Conservation (phyloP, 352 stramenopile species). For the Pythium graminicola region DNA sequence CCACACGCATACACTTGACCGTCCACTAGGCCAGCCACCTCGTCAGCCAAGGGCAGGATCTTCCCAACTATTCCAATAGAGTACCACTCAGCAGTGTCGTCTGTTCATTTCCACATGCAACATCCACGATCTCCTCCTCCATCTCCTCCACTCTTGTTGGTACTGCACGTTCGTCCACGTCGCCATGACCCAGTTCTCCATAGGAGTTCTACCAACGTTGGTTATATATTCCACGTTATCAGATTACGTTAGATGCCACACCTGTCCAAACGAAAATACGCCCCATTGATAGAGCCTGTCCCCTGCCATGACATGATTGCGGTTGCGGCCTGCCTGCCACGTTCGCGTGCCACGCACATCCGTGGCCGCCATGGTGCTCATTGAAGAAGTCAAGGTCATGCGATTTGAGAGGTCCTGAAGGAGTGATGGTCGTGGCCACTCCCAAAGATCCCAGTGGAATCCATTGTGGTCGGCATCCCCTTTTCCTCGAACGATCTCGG, state of each 20-base stretch:
- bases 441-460: slow-evolving; percentile 1
- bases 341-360: too few relatives aligned
- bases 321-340: not conserved
- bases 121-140: slow-evolving; percentile 53
- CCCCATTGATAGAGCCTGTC: slow-evolving; percentile 12
- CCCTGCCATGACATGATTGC: not conserved
- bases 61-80: not conserved
- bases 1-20: slow-evolving; percentile 85
- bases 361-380: not conserved
- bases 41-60: not conserved
- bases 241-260: too few relatives aligned
- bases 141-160: slow-evolving; percentile 37
- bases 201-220: slow-evolving; percentile 80
- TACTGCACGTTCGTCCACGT: slow-evolving; percentile 58
- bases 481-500: slow-evolving; percentile 13
- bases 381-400: not conserved
- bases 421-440: slow-evolving; percentile 14
- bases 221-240: too few relatives aligned
- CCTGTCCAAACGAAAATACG: slow-evolving; percentile 21
- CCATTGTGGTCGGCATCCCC: not conserved
- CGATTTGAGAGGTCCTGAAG: slow-evolving; percentile 2
- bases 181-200: slow-evolving; percentile 85
- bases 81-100: slow-evolving; percentile 76
- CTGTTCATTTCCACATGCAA: slow-evolving; percentile 89
- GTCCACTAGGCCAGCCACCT: slow-evolving; percentile 9